Conservation (phyloP, 495 filamentous ascomycete genomes). For the Pseudotulostoma volvatum region DNA sequence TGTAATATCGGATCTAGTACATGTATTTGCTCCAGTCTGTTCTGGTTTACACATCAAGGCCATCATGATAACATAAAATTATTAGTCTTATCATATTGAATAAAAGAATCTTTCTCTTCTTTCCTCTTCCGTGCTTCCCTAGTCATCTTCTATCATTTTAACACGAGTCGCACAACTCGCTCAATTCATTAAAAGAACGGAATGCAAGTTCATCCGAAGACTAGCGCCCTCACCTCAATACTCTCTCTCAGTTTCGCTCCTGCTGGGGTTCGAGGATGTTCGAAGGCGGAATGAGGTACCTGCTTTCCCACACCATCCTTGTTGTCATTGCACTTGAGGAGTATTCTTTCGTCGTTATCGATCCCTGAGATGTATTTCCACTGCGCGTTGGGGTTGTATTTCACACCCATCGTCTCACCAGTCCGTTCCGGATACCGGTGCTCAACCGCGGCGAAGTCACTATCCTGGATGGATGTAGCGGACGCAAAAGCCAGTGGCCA, state of each 20-base stretch:
- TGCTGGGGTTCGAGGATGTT: constrained; percentile 46
- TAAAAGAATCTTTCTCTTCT: too few relatives aligned
- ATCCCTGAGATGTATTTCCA: constrained; percentile 76
- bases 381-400: constrained; percentile 37
- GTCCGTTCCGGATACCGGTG: constrained; percentile 58
- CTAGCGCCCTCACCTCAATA: constrained; percentile 72
- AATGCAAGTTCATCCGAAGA: too few relatives aligned
- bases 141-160: too few relatives aligned
- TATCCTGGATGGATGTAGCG: constrained; percentile 33
- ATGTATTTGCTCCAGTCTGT: too few relatives aligned
- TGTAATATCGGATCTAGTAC: too few relatives aligned
- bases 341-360: constrained; percentile 52
- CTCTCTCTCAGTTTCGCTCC: constrained; percentile 54
- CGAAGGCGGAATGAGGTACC: constrained; percentile 71
- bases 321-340: constrained; percentile 73
- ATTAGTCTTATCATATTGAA: too few relatives aligned
- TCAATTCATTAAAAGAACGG: too few relatives aligned
- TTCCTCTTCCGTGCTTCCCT: too few relatives aligned
- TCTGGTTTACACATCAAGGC: too few relatives aligned
- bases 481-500: constrained; percentile 58
- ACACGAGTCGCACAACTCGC: too few relatives aligned
- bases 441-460: constrained; percentile 52
- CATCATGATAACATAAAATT: too few relatives aligned
- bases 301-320: constrained; percentile 44
- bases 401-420: constrained; percentile 65